Evolutionary conservation across 495 filamentous ascomycete genomes (phyloP), one percentile per base, ranked within the genome.

Genomic region (Symbiotaphrina buchneri): DNA sequence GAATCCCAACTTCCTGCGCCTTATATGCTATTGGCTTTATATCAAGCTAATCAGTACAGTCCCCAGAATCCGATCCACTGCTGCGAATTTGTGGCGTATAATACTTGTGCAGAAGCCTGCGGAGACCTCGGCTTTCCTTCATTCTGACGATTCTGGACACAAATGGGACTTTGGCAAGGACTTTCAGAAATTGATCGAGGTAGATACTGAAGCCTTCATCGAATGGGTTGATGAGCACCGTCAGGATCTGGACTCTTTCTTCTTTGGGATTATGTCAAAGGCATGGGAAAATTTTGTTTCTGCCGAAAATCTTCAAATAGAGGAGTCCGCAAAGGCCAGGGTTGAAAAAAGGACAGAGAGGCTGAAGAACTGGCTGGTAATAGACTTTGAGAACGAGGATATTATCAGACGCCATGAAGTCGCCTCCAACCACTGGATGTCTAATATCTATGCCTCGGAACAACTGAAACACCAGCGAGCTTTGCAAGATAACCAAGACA

Each of bases 21-120:
- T 95, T 5, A 61, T 94, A 11, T 91, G 80, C 58, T 95, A 90
- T 41, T 62, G 90, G 26, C 64, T 97, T 5, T 94, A 94, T 49
- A 68, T 66, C 20, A 83, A 78, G 40, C 50, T 94, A 27, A 65
- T 85, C 22, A 71, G 74, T 35, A 41, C 54, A 3, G 51, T 71
- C 28, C 47, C 63, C 21, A 47, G 55, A 8, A 65, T 93, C 21
- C 73, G 80, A n/a, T 48, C 73, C 21, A 66, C 76, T 32, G 76
- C 87, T 19, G 79, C 77, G 10, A 70, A 79, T 43, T 54, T 93
- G 24, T 87, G 84, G 71, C 70, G 87, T 21, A 78, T 91, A 32
- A 66, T 94, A 35, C 61, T 95, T 2, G 82, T 94, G 1, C 87
- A 95, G 43, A 94, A 90, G 47, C 82, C 83, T 0, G 60, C 71